A percentile compares a stretch with the other conserved stretches of the same genome.
Evolutionary conservation across 805 yeast species (phyloP).

Genomic region (Debaryomyces maramus): DNA sequence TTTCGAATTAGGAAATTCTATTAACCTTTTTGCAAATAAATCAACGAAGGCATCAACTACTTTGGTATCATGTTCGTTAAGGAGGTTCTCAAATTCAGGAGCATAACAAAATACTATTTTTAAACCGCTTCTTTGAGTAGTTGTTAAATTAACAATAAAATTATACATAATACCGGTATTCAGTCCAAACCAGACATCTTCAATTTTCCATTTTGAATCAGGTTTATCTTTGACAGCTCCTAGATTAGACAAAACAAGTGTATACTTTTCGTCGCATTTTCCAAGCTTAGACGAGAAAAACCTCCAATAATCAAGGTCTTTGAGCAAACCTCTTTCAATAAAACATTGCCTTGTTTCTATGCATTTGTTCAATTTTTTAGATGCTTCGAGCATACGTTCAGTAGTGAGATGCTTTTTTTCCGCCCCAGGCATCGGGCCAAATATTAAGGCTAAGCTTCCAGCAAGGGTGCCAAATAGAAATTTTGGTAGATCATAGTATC

Average conservation of each 20-base stretch:
- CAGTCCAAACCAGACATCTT: conserved; percentile 20
- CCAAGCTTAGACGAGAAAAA: conserved; percentile 11
- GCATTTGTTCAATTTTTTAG: background rate
- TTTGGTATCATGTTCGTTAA: too few species aligned
- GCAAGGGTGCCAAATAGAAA: conserved; percentile 2
- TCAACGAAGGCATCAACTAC: too few species aligned
- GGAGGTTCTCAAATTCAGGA: conserved; percentile 11
- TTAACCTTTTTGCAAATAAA: too few species aligned
- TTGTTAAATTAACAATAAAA: conserved; percentile 13
- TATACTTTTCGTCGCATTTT: conserved; percentile 8
- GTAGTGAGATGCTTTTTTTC: background rate
- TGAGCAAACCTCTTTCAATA: conserved; percentile 13
- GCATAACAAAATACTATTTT: conserved; percentile 16
- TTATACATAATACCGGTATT: conserved; percentile 14
- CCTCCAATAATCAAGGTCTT: conserved; percentile 10
- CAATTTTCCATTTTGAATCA: conserved; percentile 9
- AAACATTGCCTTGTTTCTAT: conserved; percentile 12
- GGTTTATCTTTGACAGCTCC: conserved; percentile 13
- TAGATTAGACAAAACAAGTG: conserved; percentile 21
- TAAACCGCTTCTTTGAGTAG: conserved; percentile 16
- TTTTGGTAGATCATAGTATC: conserved; percentile 10
- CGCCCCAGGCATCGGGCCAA: background rate
- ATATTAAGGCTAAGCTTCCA: background rate
- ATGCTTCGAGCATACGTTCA: background rate
- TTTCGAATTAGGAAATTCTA: too few species aligned